Base-by-base conservation (phyloP, 2,329 filamentous ascomycete genomes). In the Elsinoe batatas region DNA sequence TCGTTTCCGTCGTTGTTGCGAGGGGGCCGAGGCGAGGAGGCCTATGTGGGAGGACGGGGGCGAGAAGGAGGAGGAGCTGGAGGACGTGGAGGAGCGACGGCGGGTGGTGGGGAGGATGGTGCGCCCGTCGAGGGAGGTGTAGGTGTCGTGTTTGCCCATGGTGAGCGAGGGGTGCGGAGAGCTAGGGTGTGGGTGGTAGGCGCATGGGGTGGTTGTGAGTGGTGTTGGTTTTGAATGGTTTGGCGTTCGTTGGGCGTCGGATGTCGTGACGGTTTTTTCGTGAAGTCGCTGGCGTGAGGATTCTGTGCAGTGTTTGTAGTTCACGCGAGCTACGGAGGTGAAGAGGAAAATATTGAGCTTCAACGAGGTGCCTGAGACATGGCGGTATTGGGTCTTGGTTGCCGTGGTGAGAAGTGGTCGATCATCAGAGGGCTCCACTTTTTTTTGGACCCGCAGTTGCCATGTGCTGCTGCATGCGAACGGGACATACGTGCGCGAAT, bases 41-140 rank as follows among this genome's bases (percentile, higher is more conserved):
- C 59, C 43, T 47, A 56, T 60, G 53, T 62, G 59, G 40, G 61
- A 61, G 43, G 57, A 55, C 6, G 60, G 60, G 10, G 59, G 46
- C 60, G 40, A 13, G 40, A 44, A 53, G 33, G 64, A 61, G 47
- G 62, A 61, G n/a, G 63, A 17, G 15, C 33, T 56, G 15, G 40
- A 38, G 18, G 54, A 42, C 5, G 40, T 22, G 10, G 40, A 44
- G 18, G 17, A 18, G 18, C 40, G 40, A 7, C 40, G 4, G 26
- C 26, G 26, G 26, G 26, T 30, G 26, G 40, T 22, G 40, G 40
- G 17, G 26, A 44, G 40, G 40, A 44, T 30, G 26, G 26, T 30
- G 26, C 26, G 26, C 4, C 26, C 26, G 26, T 30, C 26, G 20
- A 44, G 40, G 8, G 40, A 6, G 10, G 26, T 22, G n/a, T 44